phyloP scores from a whole-genome alignment of 2,329 filamentous ascomycete species.

The Erysiphe pulchra region DNA sequence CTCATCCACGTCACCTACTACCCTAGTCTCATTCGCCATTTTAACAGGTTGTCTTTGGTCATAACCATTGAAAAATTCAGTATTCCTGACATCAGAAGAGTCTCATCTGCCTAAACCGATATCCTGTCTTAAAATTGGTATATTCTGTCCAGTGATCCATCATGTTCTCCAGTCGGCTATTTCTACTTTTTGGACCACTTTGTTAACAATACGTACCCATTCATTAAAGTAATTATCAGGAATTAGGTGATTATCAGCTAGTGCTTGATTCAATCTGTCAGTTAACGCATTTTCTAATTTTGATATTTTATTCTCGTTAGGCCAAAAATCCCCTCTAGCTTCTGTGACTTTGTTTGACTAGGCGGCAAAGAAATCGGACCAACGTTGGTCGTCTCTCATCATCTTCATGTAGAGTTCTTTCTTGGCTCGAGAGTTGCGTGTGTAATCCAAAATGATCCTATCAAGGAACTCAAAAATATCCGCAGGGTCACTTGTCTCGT shows the following conservation, averaged over 20 bases:
- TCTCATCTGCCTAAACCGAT: neutral
- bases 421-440: neutral
- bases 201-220: neutral
- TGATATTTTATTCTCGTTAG: neutral
- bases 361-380: neutral
- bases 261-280: neutral
- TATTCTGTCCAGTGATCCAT: no score
- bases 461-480: neutral
- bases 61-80: neutral
- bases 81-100: neutral
- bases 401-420: neutral
- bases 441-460: neutral
- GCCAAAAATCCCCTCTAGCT: neutral
- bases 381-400: neutral
- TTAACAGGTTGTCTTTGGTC: neutral
- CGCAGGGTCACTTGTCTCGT: neutral
- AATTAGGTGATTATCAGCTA: neutral
- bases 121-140: no score
- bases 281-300: neutral
- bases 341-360: neutral
- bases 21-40: no score
- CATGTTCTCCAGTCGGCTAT: no score
- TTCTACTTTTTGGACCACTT: neutral
- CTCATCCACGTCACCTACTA: no score
- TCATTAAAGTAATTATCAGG: neutral